Evolutionary conservation across 106 monocot species (phyloP), one percentile per base, ranked within the genome.

Genomic region (Cymbidium sinense): DNA sequence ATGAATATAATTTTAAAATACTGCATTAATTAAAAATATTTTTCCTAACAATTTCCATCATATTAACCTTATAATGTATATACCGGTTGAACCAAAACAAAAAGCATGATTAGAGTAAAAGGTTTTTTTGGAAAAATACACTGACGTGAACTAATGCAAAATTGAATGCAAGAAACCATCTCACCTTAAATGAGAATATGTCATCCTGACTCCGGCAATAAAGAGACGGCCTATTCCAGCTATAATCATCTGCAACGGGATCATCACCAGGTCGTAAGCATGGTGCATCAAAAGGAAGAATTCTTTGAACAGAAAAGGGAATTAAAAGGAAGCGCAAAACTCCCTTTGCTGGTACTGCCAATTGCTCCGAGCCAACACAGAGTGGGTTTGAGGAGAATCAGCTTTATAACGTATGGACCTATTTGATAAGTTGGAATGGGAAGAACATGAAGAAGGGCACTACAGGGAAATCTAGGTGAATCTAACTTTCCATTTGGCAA

Each of bases 271-370:
- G 36, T 64, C 79, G 86, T 67, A 92, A 82, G 70, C 36, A 77
- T 83, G 86, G 91, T 36, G 77, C 76, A 87, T 90, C 85, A 74
- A 72, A 58, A 77, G 84, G 86, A 77, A 86, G 85, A 82, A 76
- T 76, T 82, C 89, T 93, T 80, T 83, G 86, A 82, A 87, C 64
- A 75, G 90, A 87, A 79, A 92, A 85, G 1, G 89, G 94, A 70
- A 92, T 79, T 76, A 79, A 65, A 87, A 84, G 76, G 78, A 94
- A 76, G 84, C 75, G 50, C 84, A 94, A 80, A 88, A 94, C 71
- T 75, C 86, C 78, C 82, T 87, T 83, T 88, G 87, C 91, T 88
- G 85, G 65, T 87, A 87, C 76, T 88, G 87, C 85, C 88, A 94
- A 31, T 54, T 77, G 47, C 86, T 85, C 36, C 83, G 76, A 74